phyloP scores from a whole-genome alignment of 2,329 filamentous ascomycete species.

The Aspergillus sp. region DNA sequence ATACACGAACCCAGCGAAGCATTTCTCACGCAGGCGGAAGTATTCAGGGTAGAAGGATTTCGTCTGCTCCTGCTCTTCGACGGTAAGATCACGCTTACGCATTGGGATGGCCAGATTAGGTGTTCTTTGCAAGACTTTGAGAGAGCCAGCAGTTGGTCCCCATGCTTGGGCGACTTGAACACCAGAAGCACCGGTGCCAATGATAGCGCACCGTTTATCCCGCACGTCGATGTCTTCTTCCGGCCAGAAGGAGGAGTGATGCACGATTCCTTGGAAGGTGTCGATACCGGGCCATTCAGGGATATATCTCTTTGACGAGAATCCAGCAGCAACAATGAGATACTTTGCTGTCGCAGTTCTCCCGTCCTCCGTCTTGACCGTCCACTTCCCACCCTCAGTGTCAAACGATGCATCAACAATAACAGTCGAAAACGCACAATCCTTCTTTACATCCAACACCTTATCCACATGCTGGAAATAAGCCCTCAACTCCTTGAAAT shows the following conservation, averaged over 20 bases:
- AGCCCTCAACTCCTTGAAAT: constrained; percentile 32
- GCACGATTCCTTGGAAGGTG: constrained; percentile 47
- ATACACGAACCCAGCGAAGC: constrained; percentile 57
- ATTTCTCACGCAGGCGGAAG: constrained; percentile 49
- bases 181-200: constrained; percentile 53
- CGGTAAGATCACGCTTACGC: constrained; percentile 46
- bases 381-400: constrained; percentile 36
- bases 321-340: constrained; percentile 45
- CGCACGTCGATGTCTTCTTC: constrained; percentile 41
- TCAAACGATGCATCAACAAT: constrained; percentile 42
- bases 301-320: constrained; percentile 41
- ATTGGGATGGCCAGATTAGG: constrained; percentile 63
- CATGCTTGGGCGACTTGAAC: constrained; percentile 57
- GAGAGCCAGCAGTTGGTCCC: constrained; percentile 47
- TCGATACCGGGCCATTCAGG: constrained; percentile 35
- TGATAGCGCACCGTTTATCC: constrained; percentile 48
- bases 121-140: constrained; percentile 62
- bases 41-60: constrained; percentile 48
- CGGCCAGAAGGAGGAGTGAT: constrained; percentile 56
- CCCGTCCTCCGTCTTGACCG: constrained; percentile 40
- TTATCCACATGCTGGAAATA: constrained; percentile 48
- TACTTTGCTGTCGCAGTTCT: constrained; percentile 36
- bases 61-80: constrained; percentile 46
- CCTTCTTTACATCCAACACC: constrained; percentile 39
- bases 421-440: constrained; percentile 41